Evolutionary conservation across 371 early-diverging fungal species (phyloP).

Genomic region (Rhizopus sp.): DNA sequence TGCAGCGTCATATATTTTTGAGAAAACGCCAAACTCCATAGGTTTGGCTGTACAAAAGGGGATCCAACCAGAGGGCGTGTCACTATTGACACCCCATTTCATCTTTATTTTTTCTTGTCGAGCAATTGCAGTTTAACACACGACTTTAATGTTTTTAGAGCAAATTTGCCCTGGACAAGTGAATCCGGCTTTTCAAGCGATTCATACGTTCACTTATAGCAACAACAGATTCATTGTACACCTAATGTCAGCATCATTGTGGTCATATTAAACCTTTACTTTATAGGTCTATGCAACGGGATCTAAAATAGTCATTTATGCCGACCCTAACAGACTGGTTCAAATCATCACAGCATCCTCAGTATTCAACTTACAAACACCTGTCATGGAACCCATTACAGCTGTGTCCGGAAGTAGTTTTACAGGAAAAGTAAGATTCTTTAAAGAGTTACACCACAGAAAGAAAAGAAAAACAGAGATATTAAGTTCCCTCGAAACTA

Average conservation of each 20-base stretch:
- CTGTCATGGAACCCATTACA: conserved; percentile 21
- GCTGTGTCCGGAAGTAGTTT: conserved; percentile 35
- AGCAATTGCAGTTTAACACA: no score
- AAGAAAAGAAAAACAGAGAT: conserved; percentile 2
- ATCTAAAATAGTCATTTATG: conserved; percentile 49
- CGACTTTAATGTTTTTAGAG: conserved; percentile 55
- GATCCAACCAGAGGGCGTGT: no score
- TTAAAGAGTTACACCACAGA: conserved; percentile 6
- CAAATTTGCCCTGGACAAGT: conserved; percentile 68
- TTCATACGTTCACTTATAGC: conserved; percentile 49
- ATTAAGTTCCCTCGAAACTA: conserved; percentile 13
- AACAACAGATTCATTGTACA: conserved; percentile 59
- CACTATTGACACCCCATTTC: no score
- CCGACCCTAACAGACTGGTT: conserved; percentile 41
- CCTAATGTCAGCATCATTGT: neutral
- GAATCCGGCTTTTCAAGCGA: conserved; percentile 56
- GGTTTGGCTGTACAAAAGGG: no score
- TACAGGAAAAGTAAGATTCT: conserved; percentile 36
- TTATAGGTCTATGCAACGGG: conserved; percentile 53
- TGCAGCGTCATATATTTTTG: no score
- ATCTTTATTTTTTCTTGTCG: no score
- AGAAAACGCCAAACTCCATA: no score
- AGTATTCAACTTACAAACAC: conserved; percentile 6
- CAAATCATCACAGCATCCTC: conserved; percentile 38
- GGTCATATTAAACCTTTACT: conserved; percentile 20